Percentiles rank a stretch among this genome's conserved stretches.
These are phyloP conservation scores for Geosiphon pyriformis DNA, from an alignment of 192 early-diverging fungal species.

Conservation along the genomic window DNA sequence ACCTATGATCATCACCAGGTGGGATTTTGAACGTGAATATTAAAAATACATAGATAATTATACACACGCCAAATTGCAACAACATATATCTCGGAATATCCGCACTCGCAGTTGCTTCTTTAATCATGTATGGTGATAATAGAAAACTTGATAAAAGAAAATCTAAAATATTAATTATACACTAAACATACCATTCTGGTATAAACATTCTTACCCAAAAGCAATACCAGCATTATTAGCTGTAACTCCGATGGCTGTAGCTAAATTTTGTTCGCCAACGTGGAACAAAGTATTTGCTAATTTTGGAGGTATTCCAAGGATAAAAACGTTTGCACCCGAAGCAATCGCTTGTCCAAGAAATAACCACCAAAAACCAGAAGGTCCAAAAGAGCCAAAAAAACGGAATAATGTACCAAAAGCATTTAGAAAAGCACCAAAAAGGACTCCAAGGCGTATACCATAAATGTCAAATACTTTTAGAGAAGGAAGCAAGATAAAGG, in stretches of 20 bases:
- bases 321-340: slow-evolving; percentile 49
- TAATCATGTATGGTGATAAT: slow-evolving; percentile 34
- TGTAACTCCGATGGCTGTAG: slow-evolving; percentile 36
- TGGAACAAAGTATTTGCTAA: slow-evolving; percentile 53
- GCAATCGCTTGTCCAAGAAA: slow-evolving; percentile 47
- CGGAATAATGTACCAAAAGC: slow-evolving; percentile 27
- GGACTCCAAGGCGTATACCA: slow-evolving; percentile 32
- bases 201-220: slow-evolving; percentile 29
- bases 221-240: slow-evolving; percentile 42
- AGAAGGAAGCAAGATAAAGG: slow-evolving; percentile 31
- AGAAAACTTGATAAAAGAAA: slow-evolving; percentile 25
- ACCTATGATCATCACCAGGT: background rate
- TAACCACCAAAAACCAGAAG: slow-evolving; percentile 33
- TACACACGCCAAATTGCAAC: slow-evolving; percentile 28
- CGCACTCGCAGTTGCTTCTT: slow-evolving; percentile 22
- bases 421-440: slow-evolving; percentile 38
- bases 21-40: slow-evolving; percentile 6
- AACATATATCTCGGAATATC: slow-evolving; percentile 36
- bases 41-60: slow-evolving; percentile 10
- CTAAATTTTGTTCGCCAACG: slow-evolving; percentile 39
- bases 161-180: background rate
- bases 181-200: no score
- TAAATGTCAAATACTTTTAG: slow-evolving; percentile 33
- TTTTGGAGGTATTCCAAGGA: slow-evolving; percentile 51
- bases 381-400: slow-evolving; percentile 32